phyloP scores from a whole-genome alignment of 2,329 filamentous ascomycete genomes.

The Xylaria sp. region DNA sequence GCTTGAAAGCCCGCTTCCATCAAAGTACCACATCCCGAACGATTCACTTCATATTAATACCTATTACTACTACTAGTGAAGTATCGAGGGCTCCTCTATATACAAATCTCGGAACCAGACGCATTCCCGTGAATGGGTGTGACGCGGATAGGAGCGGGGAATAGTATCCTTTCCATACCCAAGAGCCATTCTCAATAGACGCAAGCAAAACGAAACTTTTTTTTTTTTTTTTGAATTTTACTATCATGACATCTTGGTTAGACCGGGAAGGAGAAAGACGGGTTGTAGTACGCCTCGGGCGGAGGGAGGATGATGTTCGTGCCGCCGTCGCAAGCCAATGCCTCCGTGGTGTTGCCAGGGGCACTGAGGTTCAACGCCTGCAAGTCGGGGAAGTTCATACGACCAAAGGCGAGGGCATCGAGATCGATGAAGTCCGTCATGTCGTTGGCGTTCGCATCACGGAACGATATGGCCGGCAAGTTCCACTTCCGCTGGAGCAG shows the following conservation, averaged over 20 bases:
- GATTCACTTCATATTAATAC: too few relatives aligned
- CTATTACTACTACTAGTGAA: too few relatives aligned
- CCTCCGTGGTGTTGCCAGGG: not conserved
- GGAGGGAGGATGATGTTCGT: not conserved
- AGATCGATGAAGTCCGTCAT: not conserved
- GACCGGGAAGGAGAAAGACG: not conserved
- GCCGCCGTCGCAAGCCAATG: not conserved
- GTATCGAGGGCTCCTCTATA: too few relatives aligned
- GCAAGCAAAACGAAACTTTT: too few relatives aligned
- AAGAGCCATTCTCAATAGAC: too few relatives aligned
- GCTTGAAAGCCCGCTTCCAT: too few relatives aligned
- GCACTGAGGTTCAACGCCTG: not conserved
- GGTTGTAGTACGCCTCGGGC: not conserved
- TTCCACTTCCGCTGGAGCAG: not conserved
- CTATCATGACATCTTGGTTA: not conserved
- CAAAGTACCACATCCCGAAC: too few relatives aligned
- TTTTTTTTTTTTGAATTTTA: too few relatives aligned
- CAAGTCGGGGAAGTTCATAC: not conserved
- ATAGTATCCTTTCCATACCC: too few relatives aligned
- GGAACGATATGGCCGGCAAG: not conserved
- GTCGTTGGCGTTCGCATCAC: not conserved
- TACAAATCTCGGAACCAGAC: too few relatives aligned
- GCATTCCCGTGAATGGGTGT: too few relatives aligned
- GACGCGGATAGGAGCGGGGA: too few relatives aligned
- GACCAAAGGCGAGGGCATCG: not conserved